These are phyloP conservation scores for Chaetomium olivaceum DNA, from an alignment of 2,329 filamentous ascomycete genomes.

Conservation along the genomic window DNA sequence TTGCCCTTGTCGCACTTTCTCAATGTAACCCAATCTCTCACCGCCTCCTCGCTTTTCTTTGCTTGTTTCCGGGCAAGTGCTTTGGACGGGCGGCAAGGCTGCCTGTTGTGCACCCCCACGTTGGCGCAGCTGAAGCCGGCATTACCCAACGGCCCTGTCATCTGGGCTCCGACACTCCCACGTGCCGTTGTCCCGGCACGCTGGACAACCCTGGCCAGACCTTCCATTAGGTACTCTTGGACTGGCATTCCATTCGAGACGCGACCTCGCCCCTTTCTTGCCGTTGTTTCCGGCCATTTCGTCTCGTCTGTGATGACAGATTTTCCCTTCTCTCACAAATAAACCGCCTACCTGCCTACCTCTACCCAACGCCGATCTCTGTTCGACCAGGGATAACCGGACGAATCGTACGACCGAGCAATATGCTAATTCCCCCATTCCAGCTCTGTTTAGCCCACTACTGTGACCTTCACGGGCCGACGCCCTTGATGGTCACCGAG, in stretches of 20 bases:
- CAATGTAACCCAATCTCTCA: constrained; percentile 26
- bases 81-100: constrained; percentile 6
- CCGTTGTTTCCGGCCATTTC: not conserved
- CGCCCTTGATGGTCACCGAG: constrained; percentile 69
- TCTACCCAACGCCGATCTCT: not conserved
- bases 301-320: not conserved
- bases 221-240: too few relatives aligned
- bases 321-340: not conserved
- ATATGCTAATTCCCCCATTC: constrained; percentile 46
- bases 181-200: constrained; percentile 27
- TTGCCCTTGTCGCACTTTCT: constrained; percentile 16
- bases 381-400: not conserved
- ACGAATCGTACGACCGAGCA: constrained; percentile 19
- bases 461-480: constrained; percentile 69
- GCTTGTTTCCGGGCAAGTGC: not conserved
- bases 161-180: constrained; percentile 20
- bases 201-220: not conserved
- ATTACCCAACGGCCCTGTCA: constrained; percentile 22
- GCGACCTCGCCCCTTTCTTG: constrained; percentile 6
- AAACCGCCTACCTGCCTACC: not conserved
- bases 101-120: constrained; percentile 17
- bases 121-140: constrained; percentile 15
- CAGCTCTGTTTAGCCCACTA: constrained; percentile 71
- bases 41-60: constrained; percentile 22
- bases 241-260: not conserved